A percentile compares a stretch with the other conserved stretches of the same genome.
phyloP scores from a whole-genome alignment of 192 early-diverging fungal genomes.

The Podila verticillata region DNA sequence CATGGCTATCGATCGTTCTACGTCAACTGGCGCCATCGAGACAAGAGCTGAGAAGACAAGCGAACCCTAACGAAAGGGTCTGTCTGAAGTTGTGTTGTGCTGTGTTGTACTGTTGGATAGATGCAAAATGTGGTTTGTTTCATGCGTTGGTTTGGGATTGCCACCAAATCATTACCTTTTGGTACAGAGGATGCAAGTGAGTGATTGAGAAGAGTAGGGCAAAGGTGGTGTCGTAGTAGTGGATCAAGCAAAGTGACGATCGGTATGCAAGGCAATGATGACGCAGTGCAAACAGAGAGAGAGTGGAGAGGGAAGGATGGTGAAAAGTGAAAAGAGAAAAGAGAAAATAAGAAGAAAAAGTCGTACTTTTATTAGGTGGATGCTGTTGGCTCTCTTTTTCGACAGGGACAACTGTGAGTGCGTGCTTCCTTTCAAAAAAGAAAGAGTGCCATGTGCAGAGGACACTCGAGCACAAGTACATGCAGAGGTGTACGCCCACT shows the following conservation, averaged over 20 bases:
- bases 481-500: background rate
- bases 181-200: no score
- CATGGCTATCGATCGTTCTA: no score
- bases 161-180: no score
- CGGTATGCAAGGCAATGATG: background rate
- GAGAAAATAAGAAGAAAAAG: background rate
- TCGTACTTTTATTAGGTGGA: background rate
- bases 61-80: no score
- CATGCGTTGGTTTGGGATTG: background rate
- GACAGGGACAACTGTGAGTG: background rate
- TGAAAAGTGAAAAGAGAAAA: background rate
- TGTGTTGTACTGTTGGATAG: no score
- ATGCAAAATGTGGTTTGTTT: background rate
- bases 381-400: no score
- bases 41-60: no score
- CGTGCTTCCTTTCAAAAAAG: no score
- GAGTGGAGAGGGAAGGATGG: background rate
- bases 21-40: no score
- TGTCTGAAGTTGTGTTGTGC: no score
- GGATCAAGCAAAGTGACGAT: background rate
- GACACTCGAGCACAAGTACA: background rate
- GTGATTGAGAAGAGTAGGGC: background rate
- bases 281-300: background rate
- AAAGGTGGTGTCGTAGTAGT: no score
- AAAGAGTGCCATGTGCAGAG: background rate